Evolutionary conservation across 768 basidiomycete genomes (phyloP).

Genomic region (Panellus pusillus): DNA sequence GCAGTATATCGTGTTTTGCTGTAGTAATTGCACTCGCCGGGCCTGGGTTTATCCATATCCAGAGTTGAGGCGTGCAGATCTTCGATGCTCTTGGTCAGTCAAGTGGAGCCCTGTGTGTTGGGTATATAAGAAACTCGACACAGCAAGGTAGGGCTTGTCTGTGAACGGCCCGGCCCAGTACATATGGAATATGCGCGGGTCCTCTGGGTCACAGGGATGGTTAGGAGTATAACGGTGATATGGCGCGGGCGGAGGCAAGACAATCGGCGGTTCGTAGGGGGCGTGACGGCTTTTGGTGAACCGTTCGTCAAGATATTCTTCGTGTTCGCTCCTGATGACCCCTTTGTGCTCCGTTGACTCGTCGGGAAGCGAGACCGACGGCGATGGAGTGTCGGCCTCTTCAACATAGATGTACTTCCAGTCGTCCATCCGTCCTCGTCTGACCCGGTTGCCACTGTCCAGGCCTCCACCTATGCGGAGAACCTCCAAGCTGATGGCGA

Average conservation of each 20-base stretch:
- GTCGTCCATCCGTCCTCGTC: conserved; percentile 73
- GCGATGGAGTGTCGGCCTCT: conserved; percentile 31
- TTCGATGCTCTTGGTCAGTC: conserved; percentile 43
- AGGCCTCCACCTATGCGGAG: conserved; percentile 86
- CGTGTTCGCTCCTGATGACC: conserved; percentile 29
- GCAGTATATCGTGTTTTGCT: conserved; percentile 79
- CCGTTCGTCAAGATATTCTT: conserved; percentile 47
- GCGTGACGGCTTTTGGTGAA: conserved; percentile 59
- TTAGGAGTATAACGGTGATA: conserved; percentile 54
- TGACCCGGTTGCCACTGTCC: conserved; percentile 74
- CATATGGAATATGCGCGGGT: conserved; percentile 93
- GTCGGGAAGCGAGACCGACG: conserved; percentile 21
- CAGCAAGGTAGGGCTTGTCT: conserved; percentile 95
- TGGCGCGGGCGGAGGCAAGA: conserved; percentile 48
- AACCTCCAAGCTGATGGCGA: conserved; percentile 59
- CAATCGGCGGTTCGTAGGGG: conserved; percentile 59
- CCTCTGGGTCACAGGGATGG: conserved; percentile 74
- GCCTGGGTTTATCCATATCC: conserved; percentile 98
- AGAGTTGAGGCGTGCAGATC: conserved; percentile 86
- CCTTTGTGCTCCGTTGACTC: conserved; percentile 10
- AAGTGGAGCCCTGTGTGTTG: conserved; percentile 87
- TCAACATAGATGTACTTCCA: conserved; percentile 92
- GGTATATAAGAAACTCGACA: conserved; percentile 95
- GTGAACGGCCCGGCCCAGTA: conserved; percentile 99
- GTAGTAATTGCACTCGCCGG: conserved; percentile 84